These are phyloP conservation scores for Imleria badia DNA, from an alignment of 768 basidiomycete genomes.

Conservation along the genomic window DNA sequence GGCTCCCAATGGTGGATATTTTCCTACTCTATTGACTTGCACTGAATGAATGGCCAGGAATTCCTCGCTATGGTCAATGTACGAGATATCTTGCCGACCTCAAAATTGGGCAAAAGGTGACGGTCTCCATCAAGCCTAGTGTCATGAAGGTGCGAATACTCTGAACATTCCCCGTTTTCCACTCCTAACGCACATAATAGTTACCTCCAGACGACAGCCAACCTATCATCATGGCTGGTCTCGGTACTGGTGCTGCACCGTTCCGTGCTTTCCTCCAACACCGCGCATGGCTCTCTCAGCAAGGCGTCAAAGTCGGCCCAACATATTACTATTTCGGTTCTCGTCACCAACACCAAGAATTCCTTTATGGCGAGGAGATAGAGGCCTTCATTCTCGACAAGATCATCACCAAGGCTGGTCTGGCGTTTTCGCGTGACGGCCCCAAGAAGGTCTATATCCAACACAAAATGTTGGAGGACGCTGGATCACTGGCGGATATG, in stretches of 20 bases:
- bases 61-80: constrained; percentile 86
- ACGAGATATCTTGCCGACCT: constrained; percentile 90
- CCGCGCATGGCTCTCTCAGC: constrained; percentile 76
- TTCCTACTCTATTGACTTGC: background rate
- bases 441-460: constrained; percentile 97
- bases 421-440: constrained; percentile 96
- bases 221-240: constrained; percentile 97
- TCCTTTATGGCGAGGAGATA: constrained; percentile 95
- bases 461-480: constrained; percentile 95
- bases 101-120: constrained; percentile 86
- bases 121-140: constrained; percentile 96
- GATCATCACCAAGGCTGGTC: constrained; percentile 84
- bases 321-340: constrained; percentile 99
- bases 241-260: constrained; percentile 97
- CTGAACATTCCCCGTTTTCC: background rate
- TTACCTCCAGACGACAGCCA: constrained; percentile 81
- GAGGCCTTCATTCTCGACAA: constrained; percentile 89
- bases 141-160: constrained; percentile 85
- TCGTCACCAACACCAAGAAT: constrained; percentile 92
- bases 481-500: constrained; percentile 70
- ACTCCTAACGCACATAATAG: constrained; percentile 38
- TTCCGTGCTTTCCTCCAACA: constrained; percentile 99
- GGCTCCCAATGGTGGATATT: constrained; percentile 68
- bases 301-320: constrained; percentile 83
- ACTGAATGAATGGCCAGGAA: constrained; percentile 45